Evolutionary conservation across 495 filamentous ascomycete species (phyloP).

Genomic region (Aspergillus nanangensis): DNA sequence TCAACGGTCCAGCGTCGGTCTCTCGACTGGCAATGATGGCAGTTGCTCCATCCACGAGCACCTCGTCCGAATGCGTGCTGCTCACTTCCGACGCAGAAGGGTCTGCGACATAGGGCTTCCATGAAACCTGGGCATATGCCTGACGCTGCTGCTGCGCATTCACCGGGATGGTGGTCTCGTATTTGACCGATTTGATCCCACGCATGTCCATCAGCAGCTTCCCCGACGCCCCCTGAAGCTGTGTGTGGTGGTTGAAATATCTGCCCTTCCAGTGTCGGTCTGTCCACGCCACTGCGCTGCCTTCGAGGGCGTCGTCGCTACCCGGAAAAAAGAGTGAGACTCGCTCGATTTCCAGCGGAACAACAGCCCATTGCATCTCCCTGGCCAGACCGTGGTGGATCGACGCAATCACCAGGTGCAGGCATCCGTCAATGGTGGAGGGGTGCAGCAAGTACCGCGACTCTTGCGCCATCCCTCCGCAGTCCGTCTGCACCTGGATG

Average conservation of each 20-base stretch:
- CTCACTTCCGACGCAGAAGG: too few relatives aligned
- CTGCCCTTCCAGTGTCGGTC: neutral
- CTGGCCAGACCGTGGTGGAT: constrained; percentile 24
- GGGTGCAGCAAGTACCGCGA: constrained; percentile 38
- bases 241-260: neutral
- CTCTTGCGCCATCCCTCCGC: constrained; percentile 21
- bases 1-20: neutral
- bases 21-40: too few relatives aligned
- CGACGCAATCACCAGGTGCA: constrained; percentile 32
- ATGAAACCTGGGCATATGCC: too few relatives aligned
- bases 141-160: too few relatives aligned
- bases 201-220: constrained; percentile 19
- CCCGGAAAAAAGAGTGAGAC: constrained; percentile 25
- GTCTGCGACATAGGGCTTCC: neutral
- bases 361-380: constrained; percentile 25
- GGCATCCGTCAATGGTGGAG: constrained; percentile 24
- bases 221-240: neutral
- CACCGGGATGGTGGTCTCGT: too few relatives aligned
- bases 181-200: constrained; percentile 18
- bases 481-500: neutral
- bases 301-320: neutral
- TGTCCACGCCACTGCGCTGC: neutral
- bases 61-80: too few relatives aligned
- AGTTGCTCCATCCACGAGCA: too few relatives aligned
- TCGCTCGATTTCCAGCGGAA: constrained; percentile 32